Base-by-base conservation (phyloP, 306 rosid genomes). In the Dryas alaskensis region DNA sequence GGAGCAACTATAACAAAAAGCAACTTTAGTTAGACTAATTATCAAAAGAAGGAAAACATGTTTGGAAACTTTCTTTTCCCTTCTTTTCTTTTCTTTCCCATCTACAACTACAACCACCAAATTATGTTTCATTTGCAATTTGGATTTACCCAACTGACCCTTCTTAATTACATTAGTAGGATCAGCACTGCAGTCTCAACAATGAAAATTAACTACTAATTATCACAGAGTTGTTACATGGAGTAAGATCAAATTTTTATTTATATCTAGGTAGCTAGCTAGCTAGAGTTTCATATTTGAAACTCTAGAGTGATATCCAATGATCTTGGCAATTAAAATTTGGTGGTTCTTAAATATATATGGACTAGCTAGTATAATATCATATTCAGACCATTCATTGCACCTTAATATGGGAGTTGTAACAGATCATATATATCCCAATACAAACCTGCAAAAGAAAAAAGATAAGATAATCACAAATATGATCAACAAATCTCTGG, bases 31-130 rank as follows among this genome's bases (percentile, higher is more conserved):
- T 31, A 61, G 63, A 59, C 60, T 77, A 50, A 66, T 72, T 64
- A 57, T 54, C 46, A 27, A 39, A 19, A 61, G 16, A 25, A 67
- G 52, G 67, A 54, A 67, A 81, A 84, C 80, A 69, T 53, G 89
- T 85, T 85, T 82, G 25, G 78, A 80, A 82, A 82, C 84, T 85
- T 83, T 49, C 64, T 60, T 58, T 47, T 11, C 60, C 16, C 8
- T 17, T 37, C 60, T 83, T 74, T 51, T 67, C 42, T 51, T 59
- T 78, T 78, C 62, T 22, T 81, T 83, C 84, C 43, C 68, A 60
- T 60, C 57, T 60, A 25, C 12, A 68, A 75, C 76, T 37, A 53
- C 76, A 86, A 77, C 89, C 59, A 87, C 84, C 85, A 39, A 22
- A 48, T 81, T 47, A 63, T 60, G 53, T 27, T 45, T 22, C 74